These are phyloP conservation scores for Lagenaria siceraria DNA, from an alignment of 306 rosid genomes.

Conservation along the genomic window DNA sequence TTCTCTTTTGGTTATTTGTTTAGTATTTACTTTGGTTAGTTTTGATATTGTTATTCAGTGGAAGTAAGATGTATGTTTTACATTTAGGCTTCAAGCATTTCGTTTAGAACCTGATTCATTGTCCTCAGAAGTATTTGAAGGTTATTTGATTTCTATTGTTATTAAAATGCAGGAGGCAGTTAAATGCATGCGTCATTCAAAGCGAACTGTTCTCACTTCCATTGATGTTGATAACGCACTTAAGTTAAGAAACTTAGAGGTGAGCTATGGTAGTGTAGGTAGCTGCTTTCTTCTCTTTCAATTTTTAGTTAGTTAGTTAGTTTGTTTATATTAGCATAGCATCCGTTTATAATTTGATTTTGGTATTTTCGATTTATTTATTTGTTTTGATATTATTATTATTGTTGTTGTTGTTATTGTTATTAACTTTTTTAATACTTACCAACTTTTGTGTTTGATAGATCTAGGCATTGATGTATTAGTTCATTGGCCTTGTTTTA, in stretches of 20 bases:
- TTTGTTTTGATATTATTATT: too few species aligned
- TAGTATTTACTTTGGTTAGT: too few species aligned
- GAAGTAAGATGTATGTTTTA: background rate
- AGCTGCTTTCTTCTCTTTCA: background rate
- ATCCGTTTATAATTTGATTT: background rate
- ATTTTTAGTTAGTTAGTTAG: background rate
- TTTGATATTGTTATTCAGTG: background rate
- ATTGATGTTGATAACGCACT: conserved; percentile 85
- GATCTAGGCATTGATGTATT: background rate
- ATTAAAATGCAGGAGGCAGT: conserved; percentile 63
- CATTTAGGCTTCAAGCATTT: background rate
- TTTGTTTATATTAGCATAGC: background rate
- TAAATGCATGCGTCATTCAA: conserved; percentile 89
- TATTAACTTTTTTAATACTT: background rate
- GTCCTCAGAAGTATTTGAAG: background rate
- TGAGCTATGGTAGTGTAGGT: conserved; percentile 9
- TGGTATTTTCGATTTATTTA: too few species aligned
- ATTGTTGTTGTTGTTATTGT: too few species aligned
- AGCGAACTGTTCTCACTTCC: conserved; percentile 48
- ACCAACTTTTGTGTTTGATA: background rate
- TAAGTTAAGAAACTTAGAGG: conserved; percentile 78
- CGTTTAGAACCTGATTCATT: background rate
- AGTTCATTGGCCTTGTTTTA: background rate
- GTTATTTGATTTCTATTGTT: background rate
- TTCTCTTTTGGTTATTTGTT: background rate